Evolutionary conservation across 495 filamentous ascomycete species (phyloP).

Genomic region (Barbatosphaeria neglecta): DNA sequence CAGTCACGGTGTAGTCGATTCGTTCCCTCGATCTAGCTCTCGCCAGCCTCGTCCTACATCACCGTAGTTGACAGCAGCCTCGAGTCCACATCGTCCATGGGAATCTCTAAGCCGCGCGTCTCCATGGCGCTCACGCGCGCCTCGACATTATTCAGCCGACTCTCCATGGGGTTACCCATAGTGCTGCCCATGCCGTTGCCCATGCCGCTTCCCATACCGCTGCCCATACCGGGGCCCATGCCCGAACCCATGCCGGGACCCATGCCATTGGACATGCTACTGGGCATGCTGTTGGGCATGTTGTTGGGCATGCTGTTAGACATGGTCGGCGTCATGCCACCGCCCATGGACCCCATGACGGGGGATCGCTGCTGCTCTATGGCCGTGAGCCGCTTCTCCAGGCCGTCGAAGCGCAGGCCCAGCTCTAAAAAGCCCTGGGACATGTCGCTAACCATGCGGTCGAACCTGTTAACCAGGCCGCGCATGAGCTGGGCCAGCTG

Average conservation of each 20-base stretch:
- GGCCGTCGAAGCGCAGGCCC: conserved; percentile 19
- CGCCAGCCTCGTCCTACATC: not conserved
- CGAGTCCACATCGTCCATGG: not conserved
- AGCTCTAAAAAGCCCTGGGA: conserved; percentile 20
- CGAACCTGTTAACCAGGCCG: conserved; percentile 34
- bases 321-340: not conserved
- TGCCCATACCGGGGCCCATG: conserved; percentile 22
- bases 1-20: too few species aligned
- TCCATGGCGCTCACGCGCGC: conserved; percentile 28
- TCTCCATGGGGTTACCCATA: conserved; percentile 22
- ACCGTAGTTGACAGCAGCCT: not conserved
- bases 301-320: conserved; percentile 9
- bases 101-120: conserved; percentile 24
- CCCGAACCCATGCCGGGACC: conserved; percentile 6
- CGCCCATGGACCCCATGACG: conserved; percentile 7
- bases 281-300: conserved; percentile 14
- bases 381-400: conserved; percentile 32
- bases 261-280: conserved; percentile 12
- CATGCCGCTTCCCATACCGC: conserved; percentile 27
- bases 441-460: conserved; percentile 33
- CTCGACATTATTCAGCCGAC: conserved; percentile 27
- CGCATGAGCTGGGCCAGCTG: conserved; percentile 34
- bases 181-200: conserved; percentile 24
- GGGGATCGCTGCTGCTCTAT: conserved; percentile 13
- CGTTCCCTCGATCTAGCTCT: not conserved